A percentile compares a stretch with the other conserved stretches of the same genome.
These are phyloP conservation scores for Fusarium sp. DNA, from an alignment of 2,329 filamentous ascomycete genomes.

Conservation along the genomic window DNA sequence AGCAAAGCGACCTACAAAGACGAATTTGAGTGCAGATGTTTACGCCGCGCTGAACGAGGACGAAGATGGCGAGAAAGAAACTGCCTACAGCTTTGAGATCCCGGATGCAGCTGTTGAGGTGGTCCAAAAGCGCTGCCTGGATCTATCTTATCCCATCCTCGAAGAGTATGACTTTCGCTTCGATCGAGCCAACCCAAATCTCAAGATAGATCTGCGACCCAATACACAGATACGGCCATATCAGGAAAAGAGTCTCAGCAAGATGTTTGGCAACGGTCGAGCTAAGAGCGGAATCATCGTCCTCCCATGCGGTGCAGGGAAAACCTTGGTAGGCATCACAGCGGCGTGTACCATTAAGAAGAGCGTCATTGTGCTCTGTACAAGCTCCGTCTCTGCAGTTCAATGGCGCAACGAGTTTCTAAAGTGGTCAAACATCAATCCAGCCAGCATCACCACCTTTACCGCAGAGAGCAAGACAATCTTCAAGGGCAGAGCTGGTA, in stretches of 20 bases:
- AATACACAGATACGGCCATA: conserved; percentile 86
- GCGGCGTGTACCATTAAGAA: conserved; percentile 95
- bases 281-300: conserved; percentile 96
- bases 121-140: conserved; percentile 82
- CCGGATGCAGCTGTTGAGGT: conserved; percentile 74
- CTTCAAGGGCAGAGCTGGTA: conserved; percentile 82
- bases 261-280: conserved; percentile 97
- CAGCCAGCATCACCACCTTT: conserved; percentile 86
- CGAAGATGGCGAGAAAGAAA: conserved; percentile 76
- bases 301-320: conserved; percentile 91
- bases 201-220: conserved; percentile 86
- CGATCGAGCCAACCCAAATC: conserved; percentile 79
- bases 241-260: conserved; percentile 92
- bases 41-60: conserved; percentile 58
- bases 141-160: conserved; percentile 79
- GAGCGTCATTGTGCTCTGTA: conserved; percentile 88
- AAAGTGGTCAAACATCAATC: conserved; percentile 91
- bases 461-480: conserved; percentile 83
- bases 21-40: background rate
- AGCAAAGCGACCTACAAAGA: background rate
- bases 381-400: conserved; percentile 90
- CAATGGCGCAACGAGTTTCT: conserved; percentile 94
- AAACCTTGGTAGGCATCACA: conserved; percentile 92
- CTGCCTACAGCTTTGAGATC: conserved; percentile 85
- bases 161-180: conserved; percentile 95